Evolutionary conservation across 169 alveolate species (phyloP).

Genomic region (Condylostoma magnum): DNA sequence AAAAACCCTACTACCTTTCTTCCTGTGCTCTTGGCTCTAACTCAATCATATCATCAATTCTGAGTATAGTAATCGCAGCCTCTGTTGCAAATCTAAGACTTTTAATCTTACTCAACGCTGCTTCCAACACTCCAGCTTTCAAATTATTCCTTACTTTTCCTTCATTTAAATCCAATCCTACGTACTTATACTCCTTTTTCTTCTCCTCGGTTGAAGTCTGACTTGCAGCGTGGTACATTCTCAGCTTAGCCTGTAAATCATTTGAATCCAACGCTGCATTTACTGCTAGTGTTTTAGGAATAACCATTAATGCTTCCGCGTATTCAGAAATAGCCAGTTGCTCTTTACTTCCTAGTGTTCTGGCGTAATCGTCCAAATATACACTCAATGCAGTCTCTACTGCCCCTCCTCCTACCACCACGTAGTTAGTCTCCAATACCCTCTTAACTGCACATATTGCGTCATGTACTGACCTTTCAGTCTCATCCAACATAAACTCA

Average conservation of each 20-base stretch:
- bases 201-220: conserved; percentile 62
- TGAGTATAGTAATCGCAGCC: conserved; percentile 97
- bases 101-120: conserved; percentile 93
- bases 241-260: conserved; percentile 90
- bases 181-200: conserved; percentile 68
- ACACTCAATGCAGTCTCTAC: conserved; percentile 97
- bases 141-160: conserved; percentile 95
- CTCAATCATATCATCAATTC: conserved; percentile 97
- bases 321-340: conserved; percentile 98
- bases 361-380: conserved; percentile 95
- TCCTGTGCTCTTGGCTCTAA: conserved; percentile 71
- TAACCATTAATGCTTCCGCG: conserved; percentile 96
- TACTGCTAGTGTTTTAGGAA: conserved; percentile 98
- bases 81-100: conserved; percentile 97
- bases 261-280: conserved; percentile 98
- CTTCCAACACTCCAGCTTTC: conserved; percentile 96
- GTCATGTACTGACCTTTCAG: conserved; percentile 97
- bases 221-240: conserved; percentile 92
- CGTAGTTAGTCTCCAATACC: conserved; percentile 86
- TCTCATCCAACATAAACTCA: conserved; percentile 96
- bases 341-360: conserved; percentile 96
- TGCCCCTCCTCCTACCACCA: conserved; percentile 99
- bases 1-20: no score
- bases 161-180: conserved; percentile 94
- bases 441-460: conserved; percentile 96